These are phyloP conservation scores for Bacidia rubella DNA, from an alignment of 495 filamentous ascomycete genomes.

Conservation along the genomic window DNA sequence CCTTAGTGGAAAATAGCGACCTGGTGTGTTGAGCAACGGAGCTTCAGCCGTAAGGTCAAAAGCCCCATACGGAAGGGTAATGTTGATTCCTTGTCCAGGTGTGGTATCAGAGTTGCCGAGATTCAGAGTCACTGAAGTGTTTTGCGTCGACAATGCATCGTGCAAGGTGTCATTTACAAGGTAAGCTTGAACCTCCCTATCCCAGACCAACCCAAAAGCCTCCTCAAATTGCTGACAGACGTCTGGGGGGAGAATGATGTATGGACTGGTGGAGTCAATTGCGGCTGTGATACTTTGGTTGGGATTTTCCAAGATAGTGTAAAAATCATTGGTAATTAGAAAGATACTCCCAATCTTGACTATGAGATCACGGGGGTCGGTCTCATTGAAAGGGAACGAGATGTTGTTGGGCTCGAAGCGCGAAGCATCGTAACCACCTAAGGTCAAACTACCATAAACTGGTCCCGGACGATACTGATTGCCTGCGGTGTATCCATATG, in stretches of 20 bases:
- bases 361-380: conserved; percentile 34
- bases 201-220: conserved; percentile 35
- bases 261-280: conserved; percentile 42
- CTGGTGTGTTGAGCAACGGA: conserved; percentile 22
- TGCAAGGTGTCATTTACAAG: conserved; percentile 36
- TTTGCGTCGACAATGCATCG: conserved; percentile 27
- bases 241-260: conserved; percentile 38
- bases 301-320: background rate
- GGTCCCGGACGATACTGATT: conserved; percentile 37
- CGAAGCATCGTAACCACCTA: conserved; percentile 43
- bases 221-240: conserved; percentile 39
- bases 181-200: conserved; percentile 32
- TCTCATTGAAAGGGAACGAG: conserved; percentile 33
- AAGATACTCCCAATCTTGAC: conserved; percentile 36
- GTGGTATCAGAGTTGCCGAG: conserved; percentile 28
- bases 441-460: conserved; percentile 36
- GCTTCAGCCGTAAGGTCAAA: conserved; percentile 36
- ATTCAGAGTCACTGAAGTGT: conserved; percentile 36
- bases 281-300: conserved; percentile 25
- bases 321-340: conserved; percentile 25
- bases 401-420: conserved; percentile 37
- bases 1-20: conserved; percentile 40
- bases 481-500: conserved; percentile 44
- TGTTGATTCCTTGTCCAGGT: conserved; percentile 30
- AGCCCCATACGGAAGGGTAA: conserved; percentile 37